phyloP scores from a whole-genome alignment of 129 eudicot species.

The Deinandra increscens region DNA sequence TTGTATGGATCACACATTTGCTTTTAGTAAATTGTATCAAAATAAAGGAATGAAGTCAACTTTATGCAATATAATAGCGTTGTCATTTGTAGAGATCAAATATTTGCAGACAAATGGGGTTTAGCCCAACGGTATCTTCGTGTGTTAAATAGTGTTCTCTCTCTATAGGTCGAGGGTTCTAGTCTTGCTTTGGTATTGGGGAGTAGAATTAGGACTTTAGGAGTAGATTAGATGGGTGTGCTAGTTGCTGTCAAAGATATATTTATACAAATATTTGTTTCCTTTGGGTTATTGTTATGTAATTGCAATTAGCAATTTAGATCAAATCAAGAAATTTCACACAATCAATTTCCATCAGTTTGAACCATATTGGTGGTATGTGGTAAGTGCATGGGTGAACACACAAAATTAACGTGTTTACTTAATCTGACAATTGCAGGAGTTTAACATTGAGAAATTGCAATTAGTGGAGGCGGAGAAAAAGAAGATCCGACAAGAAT shows the following conservation, averaged over 20 bases:
- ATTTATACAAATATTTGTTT: background rate
- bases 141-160: too few relatives aligned
- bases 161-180: too few relatives aligned
- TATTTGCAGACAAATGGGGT: too few relatives aligned
- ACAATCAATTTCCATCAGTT: background rate
- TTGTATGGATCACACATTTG: background rate
- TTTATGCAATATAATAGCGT: background rate
- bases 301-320: background rate
- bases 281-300: background rate
- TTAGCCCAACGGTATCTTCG: too few relatives aligned
- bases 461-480: conserved; percentile 96
- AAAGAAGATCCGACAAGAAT: conserved; percentile 94
- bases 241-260: too few relatives aligned
- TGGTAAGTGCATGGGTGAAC: background rate
- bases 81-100: background rate
- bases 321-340: background rate
- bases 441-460: conserved; percentile 87
- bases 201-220: too few relatives aligned
- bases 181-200: too few relatives aligned
- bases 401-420: background rate
- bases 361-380: conserved; percentile 1
- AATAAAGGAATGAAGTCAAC: background rate
- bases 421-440: conserved; percentile 33
- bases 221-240: too few relatives aligned
- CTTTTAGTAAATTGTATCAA: background rate